Percentiles rank a stretch among this genome's conserved stretches.
phyloP scores from a whole-genome alignment of 129 eudicot genomes.

The Scalesia atractyloides region DNA sequence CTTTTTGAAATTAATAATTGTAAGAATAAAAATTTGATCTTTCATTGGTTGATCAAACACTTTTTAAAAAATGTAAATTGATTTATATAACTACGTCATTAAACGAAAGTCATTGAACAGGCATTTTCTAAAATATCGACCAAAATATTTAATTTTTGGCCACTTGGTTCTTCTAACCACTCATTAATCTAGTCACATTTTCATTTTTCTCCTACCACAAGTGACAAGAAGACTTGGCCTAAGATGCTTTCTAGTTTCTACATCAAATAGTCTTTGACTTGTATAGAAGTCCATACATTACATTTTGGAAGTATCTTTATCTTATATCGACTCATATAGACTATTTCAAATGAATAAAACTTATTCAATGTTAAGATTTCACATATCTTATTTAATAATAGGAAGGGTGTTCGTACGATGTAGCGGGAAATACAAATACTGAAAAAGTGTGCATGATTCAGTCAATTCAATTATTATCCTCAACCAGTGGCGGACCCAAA shows the following conservation, averaged over 20 bases:
- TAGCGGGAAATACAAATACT: too few relatives aligned
- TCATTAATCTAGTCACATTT: constrained; percentile 26
- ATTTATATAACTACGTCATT: background rate
- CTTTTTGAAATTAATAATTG: too few relatives aligned
- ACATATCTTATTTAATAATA: background rate
- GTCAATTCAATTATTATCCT: too few relatives aligned
- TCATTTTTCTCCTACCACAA: constrained; percentile 17
- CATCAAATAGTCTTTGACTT: constrained; percentile 13
- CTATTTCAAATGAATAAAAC: background rate
- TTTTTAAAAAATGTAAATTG: background rate
- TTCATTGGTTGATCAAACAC: background rate
- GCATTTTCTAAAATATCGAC: constrained; percentile 15
- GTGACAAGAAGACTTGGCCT: constrained; percentile 33
- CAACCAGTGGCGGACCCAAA: too few relatives aligned
- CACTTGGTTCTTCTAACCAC: constrained; percentile 38
- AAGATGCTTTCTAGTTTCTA: constrained; percentile 24
- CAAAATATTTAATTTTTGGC: constrained; percentile 5
- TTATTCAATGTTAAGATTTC: background rate
- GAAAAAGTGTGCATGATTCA: too few relatives aligned
- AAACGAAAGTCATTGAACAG: constrained; percentile 11
- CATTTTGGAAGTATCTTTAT: background rate
- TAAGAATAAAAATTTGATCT: too few relatives aligned
- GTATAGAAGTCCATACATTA: constrained; percentile 15
- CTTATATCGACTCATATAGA: background rate
- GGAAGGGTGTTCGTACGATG: too few relatives aligned